Percentiles rank a stretch among this genome's conserved stretches.
Evolutionary conservation across 1,284 basidiomycete genomes (phyloP).

Genomic region (Sanghuangporus sanghuang): DNA sequence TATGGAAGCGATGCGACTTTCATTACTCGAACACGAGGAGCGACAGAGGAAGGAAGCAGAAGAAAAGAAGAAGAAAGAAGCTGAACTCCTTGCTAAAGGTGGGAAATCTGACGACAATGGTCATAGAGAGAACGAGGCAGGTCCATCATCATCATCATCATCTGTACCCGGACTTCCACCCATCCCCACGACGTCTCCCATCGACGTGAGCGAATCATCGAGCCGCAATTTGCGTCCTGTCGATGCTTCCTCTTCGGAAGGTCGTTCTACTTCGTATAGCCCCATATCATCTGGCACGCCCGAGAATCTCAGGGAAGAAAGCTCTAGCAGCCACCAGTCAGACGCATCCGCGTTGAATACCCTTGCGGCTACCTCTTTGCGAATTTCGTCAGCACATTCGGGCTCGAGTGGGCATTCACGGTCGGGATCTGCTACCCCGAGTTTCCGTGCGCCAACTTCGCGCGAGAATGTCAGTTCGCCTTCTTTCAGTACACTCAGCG

Average conservation of each 20-base stretch:
- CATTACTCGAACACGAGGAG: slow-evolving; percentile 86
- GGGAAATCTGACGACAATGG: slow-evolving; percentile 13
- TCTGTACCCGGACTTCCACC: slow-evolving; percentile 5
- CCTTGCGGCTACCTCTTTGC: not conserved
- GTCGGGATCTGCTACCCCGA: slow-evolving; percentile 10
- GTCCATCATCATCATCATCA: slow-evolving; percentile 12
- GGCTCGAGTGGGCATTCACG: not conserved
- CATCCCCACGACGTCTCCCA: slow-evolving; percentile 13
- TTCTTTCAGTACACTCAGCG: slow-evolving; percentile 2
- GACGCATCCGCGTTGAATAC: slow-evolving; percentile 4
- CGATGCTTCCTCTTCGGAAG: not conserved
- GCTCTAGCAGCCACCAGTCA: not conserved
- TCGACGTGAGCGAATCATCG: slow-evolving; percentile 4
- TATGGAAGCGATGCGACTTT: slow-evolving; percentile 98
- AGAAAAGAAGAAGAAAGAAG: slow-evolving; percentile 47
- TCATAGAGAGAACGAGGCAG: not conserved
- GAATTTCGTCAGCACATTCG: slow-evolving; percentile 2
- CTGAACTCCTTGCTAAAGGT: slow-evolving; percentile 28
- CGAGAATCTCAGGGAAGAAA: not conserved
- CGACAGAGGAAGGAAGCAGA: slow-evolving; percentile 67
- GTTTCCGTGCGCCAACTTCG: not conserved
- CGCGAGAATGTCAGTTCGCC: not conserved
- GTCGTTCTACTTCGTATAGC: not conserved
- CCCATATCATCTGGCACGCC: not conserved
- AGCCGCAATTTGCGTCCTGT: not conserved